Evolutionary conservation across 306 rosid genomes (phyloP), one percentile per base, ranked within the genome.

Genomic region (Acacia melanoxylon): DNA sequence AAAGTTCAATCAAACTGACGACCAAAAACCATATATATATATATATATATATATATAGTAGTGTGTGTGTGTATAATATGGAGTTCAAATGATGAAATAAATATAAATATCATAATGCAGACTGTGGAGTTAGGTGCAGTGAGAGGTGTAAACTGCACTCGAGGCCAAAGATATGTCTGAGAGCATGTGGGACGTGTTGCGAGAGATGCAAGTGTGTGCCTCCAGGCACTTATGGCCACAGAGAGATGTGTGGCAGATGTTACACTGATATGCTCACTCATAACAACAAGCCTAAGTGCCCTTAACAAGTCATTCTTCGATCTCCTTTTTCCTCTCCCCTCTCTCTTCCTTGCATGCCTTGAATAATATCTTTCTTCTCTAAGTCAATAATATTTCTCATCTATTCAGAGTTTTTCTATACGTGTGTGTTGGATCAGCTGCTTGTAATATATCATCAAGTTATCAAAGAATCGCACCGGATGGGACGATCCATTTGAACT

Each of bases 171-270:
- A 33, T 84, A 2, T 87, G 90, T 22, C 6, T 0, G 0, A 82
- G 90, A 71, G 90, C 88, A 8, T 87, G 90, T 54, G 86, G 77
- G 2, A 82, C 90, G 76, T 87, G 90, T 11, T 87, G 90, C 71
- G 33, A n/a, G 37, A 81, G 90, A 81, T 87, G 90, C 88, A 84
- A 75, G 67, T 87, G 90, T 84, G 90, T 84, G 70, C 90, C 90
- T 63, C 87, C 90, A 5, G 88, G 90, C 54, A 81, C 90, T 37
- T 84, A 27, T 6, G 90, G 90, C 0, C 82, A 87, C 71, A 87
- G 88, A 82, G 78, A 84, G 22, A n/a, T 78, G 63, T 87, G 90
- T 79, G 90, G 88, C 0, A 82, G 37, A 42, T 84, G 90, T 58
- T 87, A 87, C 84, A 84, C 90, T 71, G 75, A 79, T 62, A 87